Evolutionary conservation across 768 basidiomycete species (phyloP), one percentile per base, ranked within the genome.

Genomic region (Rhodotorula paludigena): DNA sequence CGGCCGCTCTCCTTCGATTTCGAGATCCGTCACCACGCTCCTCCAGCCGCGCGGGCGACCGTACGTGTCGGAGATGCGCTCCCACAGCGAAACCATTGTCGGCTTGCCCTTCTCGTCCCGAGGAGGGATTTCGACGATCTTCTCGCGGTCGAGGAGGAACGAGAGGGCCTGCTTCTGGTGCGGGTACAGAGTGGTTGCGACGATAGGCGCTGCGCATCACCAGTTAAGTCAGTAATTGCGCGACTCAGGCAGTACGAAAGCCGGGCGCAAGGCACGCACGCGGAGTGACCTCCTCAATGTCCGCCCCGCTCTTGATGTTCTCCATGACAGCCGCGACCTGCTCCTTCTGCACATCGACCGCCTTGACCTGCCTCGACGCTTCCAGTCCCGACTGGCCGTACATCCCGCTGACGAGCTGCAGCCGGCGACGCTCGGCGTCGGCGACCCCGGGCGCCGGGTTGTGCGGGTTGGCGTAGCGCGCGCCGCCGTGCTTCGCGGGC

Each of bases 111-210:
- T 67, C 51, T 53, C 57, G 57, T 75, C 57, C 32, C 45, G n/a
- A 5, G 35, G 55, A 1, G 71, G 63, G n/a, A 77, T 38, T 1
- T 61, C 57, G 55, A 68, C 20, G 39, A 69, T 57, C n/a, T 45
- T 89, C 87, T 77, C 82, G 36, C 96, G 85, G 75, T 96, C 90
- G 28, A 97, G 82, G 57, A 99, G 81, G 79, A 99, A 99, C 3
- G 94, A 92, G 28, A 99, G 82, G 32, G 94, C 96, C 78, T 94
- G 94, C 80, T 92, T 94, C 80, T 99, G 96, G 82, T 99, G 96
- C 28, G 94, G 91, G 79, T 98, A 99, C 14, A 99, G 81, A 54
- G 80, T 83, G 30, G 96, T 96, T 44, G 87, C 88, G 60, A 99
- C 85, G 63, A 78, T 75, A 0, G 78, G 77, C 30, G 80, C 78